phyloP scores from a whole-genome alignment of 2,329 filamentous ascomycete species.

The Cercospora sesami region DNA sequence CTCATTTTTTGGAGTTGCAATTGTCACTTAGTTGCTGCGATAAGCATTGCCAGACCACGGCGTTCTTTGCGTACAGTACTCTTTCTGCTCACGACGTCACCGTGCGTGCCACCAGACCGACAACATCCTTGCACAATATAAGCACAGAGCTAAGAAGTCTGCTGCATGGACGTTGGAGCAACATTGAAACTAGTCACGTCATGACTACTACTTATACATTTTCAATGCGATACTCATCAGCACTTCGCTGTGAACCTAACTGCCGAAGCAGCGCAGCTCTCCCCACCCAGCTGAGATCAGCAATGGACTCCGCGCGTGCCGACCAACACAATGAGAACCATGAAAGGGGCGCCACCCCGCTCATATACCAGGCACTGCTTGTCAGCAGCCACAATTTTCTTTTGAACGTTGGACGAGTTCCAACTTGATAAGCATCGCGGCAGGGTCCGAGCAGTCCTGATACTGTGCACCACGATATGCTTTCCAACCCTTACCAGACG shows the following conservation, averaged over 20 bases:
- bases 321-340: not conserved
- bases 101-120: not conserved
- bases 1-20: constrained; percentile 19
- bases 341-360: not conserved
- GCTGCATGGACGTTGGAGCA: not conserved
- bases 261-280: not conserved
- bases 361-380: not conserved
- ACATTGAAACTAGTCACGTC: not conserved
- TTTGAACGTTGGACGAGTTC: not conserved
- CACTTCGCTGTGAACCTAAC: not conserved
- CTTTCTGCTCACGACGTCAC: constrained; percentile 1
- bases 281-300: not conserved
- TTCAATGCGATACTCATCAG: not conserved
- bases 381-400: not conserved
- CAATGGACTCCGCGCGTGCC: not conserved
- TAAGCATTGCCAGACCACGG: constrained; percentile 14
- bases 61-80: constrained; percentile 10
- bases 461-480: not conserved
- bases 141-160: not conserved
- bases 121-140: constrained; percentile 8
- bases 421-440: not conserved
- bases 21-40: constrained; percentile 24
- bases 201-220: not conserved
- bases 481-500: not conserved
- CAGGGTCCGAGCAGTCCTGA: not conserved